These are phyloP conservation scores for Neurospora sp. DNA, from an alignment of 495 filamentous ascomycete species.

Conservation along the genomic window DNA sequence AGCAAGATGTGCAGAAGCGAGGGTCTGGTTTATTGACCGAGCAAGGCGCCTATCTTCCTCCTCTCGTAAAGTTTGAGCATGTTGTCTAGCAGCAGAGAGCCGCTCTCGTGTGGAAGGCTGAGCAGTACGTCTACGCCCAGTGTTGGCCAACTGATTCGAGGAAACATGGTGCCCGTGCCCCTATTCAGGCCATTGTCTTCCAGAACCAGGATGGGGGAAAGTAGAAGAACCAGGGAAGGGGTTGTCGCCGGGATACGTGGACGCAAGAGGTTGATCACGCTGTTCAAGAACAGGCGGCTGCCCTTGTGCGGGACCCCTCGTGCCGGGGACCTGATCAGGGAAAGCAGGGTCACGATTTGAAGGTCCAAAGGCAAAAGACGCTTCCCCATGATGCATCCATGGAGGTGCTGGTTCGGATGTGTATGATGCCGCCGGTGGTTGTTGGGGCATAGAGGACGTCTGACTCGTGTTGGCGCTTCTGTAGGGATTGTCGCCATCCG, in stretches of 20 bases:
- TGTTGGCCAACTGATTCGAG: neutral
- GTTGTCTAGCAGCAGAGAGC: neutral
- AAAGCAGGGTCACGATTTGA: neutral
- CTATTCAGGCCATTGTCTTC: neutral
- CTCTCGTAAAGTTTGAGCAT: neutral
- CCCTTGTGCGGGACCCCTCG: neutral
- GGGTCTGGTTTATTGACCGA: neutral
- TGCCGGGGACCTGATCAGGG: neutral
- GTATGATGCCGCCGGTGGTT: neutral
- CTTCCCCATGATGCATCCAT: neutral
- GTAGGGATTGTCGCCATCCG: neutral
- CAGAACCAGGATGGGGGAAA: neutral
- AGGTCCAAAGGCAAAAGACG: neutral
- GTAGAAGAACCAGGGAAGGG: neutral
- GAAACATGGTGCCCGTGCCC: neutral
- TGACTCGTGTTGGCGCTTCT: neutral
- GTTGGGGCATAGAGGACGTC: neutral
- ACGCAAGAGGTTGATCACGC: neutral
- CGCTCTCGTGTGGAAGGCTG: neutral
- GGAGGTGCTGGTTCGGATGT: neutral
- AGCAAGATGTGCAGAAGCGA: neutral
- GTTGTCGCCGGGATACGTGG: neutral
- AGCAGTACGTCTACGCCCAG: neutral
- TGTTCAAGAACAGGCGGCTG: neutral
- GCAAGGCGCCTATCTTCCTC: neutral